Conservation (phyloP, 2,329 filamentous ascomycete genomes). For the Geosmithia flava region DNA sequence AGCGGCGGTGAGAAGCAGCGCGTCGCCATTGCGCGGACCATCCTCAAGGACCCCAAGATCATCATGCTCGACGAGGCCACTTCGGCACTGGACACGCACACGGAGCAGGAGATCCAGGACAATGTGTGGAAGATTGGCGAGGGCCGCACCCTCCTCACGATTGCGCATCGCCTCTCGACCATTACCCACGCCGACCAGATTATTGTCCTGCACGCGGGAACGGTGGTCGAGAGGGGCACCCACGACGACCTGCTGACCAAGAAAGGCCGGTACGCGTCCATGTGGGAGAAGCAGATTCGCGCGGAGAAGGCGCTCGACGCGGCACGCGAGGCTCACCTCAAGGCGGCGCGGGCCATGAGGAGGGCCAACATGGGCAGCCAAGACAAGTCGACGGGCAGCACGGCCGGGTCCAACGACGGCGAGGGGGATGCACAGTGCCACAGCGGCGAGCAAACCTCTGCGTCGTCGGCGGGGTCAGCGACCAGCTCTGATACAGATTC, state of each 20-base stretch:
- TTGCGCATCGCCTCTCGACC: conserved; percentile 80
- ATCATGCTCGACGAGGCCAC: conserved; percentile 92
- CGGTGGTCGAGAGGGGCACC: conserved; percentile 64
- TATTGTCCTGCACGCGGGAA: conserved; percentile 64
- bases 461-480: conserved; percentile 9
- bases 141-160: conserved; percentile 86
- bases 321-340: conserved; percentile 21
- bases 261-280: conserved; percentile 64
- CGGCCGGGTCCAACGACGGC: conserved; percentile 9
- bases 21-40: conserved; percentile 84
- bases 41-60: conserved; percentile 82
- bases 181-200: conserved; percentile 83
- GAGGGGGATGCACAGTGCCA: conserved; percentile 15
- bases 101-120: conserved; percentile 84
- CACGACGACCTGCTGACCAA: conserved; percentile 63
- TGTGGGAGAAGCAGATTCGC: conserved; percentile 84
- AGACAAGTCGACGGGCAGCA: no score
- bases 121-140: conserved; percentile 71
- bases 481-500: conserved; percentile 24
- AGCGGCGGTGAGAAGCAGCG: conserved; percentile 91
- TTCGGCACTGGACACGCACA: conserved; percentile 81
- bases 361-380: conserved; percentile 35
- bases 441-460: conserved; percentile 17
- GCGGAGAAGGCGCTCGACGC: conserved; percentile 50
- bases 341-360: conserved; percentile 24